Evolutionary conservation across 106 monocot genomes (phyloP), one percentile per base, ranked within the genome.

Genomic region (Allium fistulosum): DNA sequence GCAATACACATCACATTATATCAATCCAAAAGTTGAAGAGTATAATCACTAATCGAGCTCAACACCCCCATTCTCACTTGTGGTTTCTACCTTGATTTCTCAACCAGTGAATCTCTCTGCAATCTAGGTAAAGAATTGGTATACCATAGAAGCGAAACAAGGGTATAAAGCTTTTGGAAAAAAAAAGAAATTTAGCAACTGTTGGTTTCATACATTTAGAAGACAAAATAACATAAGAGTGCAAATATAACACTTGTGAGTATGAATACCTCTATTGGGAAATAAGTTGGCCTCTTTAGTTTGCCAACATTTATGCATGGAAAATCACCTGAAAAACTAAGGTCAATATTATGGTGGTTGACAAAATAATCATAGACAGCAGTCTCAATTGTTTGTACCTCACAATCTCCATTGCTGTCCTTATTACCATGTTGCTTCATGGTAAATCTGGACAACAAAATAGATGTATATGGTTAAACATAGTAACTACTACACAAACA

Each of bases 71-170:
- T 99, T 70, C 90, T 87, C 58, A 90, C 99, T 55, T 81, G 84
- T 8, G 99, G 99, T 45, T 93, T 99, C 57, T 99, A 92, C 65
- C 99, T 80, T n/a, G n/a, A n/a, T n/a, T n/a, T n/a, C n/a, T n/a
- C n/a, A n/a, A n/a, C n/a, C n/a, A n/a, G n/a, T n/a, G n/a, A n/a
- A n/a, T n/a, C n/a, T n/a, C n/a, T n/a, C n/a, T n/a, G n/a, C n/a
- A n/a, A n/a, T n/a, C n/a, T 85, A 8, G 85, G 80, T 60, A 99
- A 62, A 8, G 99, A 65, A 10, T n/a, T 99, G 1, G 92, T 99
- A 58, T 99, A 99, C 17, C 99, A 68, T 85, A 93, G 99, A 26
- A 99, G 61, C 0, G 93, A 76, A 5, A 99, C 87, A 37, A 93
- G 74, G 1, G 52, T 47, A 70, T 92, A 99, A 2, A 99, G 72